phyloP scores from a whole-genome alignment of 257 asterid species.

The Capsicum rhomboideum region DNA sequence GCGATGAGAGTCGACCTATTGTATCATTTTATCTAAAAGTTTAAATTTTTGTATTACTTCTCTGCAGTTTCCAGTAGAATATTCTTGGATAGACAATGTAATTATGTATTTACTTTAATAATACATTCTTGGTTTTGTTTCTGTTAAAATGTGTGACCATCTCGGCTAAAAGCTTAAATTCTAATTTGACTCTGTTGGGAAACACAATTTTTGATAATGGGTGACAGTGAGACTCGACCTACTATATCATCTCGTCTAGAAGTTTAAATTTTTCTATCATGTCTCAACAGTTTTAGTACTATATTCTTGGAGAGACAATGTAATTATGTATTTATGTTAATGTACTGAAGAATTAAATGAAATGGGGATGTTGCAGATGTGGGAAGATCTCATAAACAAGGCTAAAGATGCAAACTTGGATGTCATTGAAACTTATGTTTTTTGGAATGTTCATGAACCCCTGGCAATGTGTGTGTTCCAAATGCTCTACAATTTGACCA shows the following conservation, averaged over 20 bases:
- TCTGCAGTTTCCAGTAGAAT: neutral
- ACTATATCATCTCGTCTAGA: neutral
- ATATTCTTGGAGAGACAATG: too few species aligned
- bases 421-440: slow-evolving; percentile 64
- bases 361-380: slow-evolving; percentile 43
- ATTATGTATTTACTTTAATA: neutral
- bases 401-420: slow-evolving; percentile 64
- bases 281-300: too few species aligned
- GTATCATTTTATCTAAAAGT: neutral
- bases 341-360: neutral
- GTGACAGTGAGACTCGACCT: neutral
- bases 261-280: neutral
- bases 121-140: too few species aligned
- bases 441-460: slow-evolving; percentile 64
- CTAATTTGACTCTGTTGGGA: neutral
- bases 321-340: neutral
- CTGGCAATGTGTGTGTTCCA: slow-evolving; percentile 46
- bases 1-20: neutral
- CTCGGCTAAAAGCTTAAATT: neutral
- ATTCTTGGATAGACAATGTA: neutral
- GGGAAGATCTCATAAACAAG: slow-evolving; percentile 58
- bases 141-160: neutral
- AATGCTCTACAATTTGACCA: neutral
- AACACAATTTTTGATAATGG: neutral
- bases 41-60: neutral